Conservation (phyloP, 768 basidiomycete genomes). For the Pleurotus eryngii region DNA sequence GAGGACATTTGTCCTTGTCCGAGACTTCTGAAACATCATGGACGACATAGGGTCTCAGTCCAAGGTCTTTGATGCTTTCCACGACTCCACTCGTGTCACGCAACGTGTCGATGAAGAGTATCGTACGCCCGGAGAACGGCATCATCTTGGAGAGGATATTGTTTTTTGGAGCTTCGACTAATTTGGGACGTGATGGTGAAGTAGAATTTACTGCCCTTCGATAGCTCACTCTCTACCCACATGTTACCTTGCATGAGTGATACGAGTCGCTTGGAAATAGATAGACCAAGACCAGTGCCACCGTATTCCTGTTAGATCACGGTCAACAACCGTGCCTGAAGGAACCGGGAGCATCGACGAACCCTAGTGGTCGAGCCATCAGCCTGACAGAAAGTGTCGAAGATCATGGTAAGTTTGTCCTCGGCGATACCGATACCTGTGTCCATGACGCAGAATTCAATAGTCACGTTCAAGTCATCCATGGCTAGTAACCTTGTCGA, state of each 20-base stretch:
- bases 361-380: slow-evolving; percentile 96
- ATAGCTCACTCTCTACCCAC: slow-evolving; percentile 97
- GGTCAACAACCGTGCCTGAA: slow-evolving; percentile 3
- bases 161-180: slow-evolving; percentile 66
- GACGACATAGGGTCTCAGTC: slow-evolving; percentile 71
- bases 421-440: slow-evolving; percentile 98
- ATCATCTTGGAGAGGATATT: slow-evolving; percentile 73
- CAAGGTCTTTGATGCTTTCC: slow-evolving; percentile 71
- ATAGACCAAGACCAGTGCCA: slow-evolving; percentile 92
- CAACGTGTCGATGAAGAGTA: slow-evolving; percentile 88
- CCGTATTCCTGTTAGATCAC: slow-evolving; percentile 74
- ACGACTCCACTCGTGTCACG: slow-evolving; percentile 72
- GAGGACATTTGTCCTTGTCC: slow-evolving; percentile 76
- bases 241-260: slow-evolving; percentile 97
- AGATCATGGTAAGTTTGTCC: slow-evolving; percentile 96
- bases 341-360: slow-evolving; percentile 24
- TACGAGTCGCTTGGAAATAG: slow-evolving; percentile 95
- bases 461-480: slow-evolving; percentile 79
- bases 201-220: slow-evolving; percentile 91
- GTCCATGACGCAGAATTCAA: slow-evolving; percentile 98
- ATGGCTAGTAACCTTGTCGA: slow-evolving; percentile 75
- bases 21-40: slow-evolving; percentile 72
- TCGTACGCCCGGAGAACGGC: slow-evolving; percentile 81
- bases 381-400: slow-evolving; percentile 98
- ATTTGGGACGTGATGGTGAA: slow-evolving; percentile 91